Evolutionary conservation across 176 grass and related monocot species (phyloP).

Genomic region (Thalia dealbata): DNA sequence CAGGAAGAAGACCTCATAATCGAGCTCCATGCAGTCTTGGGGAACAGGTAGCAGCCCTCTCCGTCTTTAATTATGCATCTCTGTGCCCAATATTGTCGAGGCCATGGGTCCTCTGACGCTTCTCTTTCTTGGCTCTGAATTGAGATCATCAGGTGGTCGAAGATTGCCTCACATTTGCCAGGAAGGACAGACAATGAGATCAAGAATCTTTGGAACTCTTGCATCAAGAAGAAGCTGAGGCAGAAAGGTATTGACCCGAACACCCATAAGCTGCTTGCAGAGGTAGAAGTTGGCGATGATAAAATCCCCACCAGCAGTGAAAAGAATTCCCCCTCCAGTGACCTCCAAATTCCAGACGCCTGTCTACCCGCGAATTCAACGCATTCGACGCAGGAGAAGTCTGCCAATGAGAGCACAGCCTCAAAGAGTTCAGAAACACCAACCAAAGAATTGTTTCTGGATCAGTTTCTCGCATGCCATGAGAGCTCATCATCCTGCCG

Average conservation of each 20-base stretch:
- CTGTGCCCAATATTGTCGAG: neutral
- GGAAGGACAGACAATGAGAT: constrained; percentile 61
- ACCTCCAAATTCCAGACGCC: neutral
- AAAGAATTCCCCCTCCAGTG: neutral
- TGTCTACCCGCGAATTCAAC: neutral
- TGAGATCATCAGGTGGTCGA: constrained; percentile 36
- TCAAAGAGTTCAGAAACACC: constrained; percentile 24
- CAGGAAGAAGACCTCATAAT: constrained; percentile 22
- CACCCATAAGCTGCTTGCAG: constrained; percentile 37
- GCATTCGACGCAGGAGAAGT: constrained; percentile 13
- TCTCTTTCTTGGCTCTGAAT: neutral
- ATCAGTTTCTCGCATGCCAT: constrained; percentile 28
- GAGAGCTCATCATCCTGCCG: constrained; percentile 27
- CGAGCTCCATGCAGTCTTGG: constrained; percentile 31
- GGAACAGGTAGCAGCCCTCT: constrained; percentile 40
- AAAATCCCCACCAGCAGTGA: constrained; percentile 25
- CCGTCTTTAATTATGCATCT: neutral
- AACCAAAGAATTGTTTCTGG: constrained; percentile 26
- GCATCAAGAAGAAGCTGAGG: constrained; percentile 50
- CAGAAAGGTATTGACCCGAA: constrained; percentile 52
- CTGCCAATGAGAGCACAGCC: constrained; percentile 21
- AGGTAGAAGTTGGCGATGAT: constrained; percentile 14
- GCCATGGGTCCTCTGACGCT: neutral
- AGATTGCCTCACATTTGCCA: constrained; percentile 48
- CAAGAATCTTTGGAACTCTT: constrained; percentile 58